Percentiles rank a stretch among this genome's conserved stretches.
phyloP scores from a whole-genome alignment of 768 basidiomycete species.

The Russula sp. region DNA sequence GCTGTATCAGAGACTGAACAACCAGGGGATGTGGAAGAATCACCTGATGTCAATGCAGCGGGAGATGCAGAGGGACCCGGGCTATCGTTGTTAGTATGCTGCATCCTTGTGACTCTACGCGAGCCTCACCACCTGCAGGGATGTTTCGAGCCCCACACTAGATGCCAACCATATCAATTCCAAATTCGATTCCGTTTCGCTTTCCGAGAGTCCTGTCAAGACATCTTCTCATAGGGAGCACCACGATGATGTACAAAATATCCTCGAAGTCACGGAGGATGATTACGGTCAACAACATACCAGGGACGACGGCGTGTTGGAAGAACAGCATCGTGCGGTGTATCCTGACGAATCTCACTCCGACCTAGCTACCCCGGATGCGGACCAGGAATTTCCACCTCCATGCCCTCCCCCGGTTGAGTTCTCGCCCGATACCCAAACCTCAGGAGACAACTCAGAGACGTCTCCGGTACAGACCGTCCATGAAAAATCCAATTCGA shows the following conservation, averaged over 20 bases:
- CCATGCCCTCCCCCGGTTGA: conserved; percentile 11
- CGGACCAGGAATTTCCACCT: neutral
- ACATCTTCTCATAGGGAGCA: neutral
- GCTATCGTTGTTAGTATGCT: neutral
- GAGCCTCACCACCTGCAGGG: conserved; percentile 20
- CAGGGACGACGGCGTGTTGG: neutral
- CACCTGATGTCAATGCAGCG: conserved; percentile 48
- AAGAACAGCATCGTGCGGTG: neutral
- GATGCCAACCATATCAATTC: conserved; percentile 21
- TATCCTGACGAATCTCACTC: neutral
- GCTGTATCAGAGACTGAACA: conserved; percentile 34
- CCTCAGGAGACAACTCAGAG: conserved; percentile 8
- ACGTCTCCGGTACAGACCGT: neutral
- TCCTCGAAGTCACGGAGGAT: neutral
- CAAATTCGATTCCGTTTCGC: conserved; percentile 12
- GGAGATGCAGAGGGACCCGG: neutral
- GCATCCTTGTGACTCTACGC: neutral
- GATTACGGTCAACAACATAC: neutral
- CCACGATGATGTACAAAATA: neutral
- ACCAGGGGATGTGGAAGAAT: conserved; percentile 26
- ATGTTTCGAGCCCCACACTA: conserved; percentile 26
- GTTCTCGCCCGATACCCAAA: conserved; percentile 12
- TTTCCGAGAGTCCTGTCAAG: conserved; percentile 4
- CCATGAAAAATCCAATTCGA: conserved; percentile 6
- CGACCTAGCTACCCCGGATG: conserved; percentile 6